Conservation (phyloP, 805 yeast species). For the Metschnikowia lochheadii region DNA sequence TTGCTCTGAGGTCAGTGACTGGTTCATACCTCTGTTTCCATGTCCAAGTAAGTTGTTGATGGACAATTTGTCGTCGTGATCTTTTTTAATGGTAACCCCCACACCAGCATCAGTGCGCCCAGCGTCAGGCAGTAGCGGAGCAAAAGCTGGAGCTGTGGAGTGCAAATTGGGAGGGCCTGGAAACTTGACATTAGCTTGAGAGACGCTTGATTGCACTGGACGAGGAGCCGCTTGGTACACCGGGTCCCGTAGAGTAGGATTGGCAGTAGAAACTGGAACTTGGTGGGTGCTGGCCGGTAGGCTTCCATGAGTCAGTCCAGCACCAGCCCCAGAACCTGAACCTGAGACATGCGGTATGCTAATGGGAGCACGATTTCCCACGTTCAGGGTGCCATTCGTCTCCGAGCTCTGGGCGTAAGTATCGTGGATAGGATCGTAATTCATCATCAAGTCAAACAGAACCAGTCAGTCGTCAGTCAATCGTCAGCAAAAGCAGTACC, state of each 20-base stretch:
- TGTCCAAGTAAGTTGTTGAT: background rate
- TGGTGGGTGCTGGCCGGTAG: background rate
- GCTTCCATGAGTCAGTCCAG: background rate
- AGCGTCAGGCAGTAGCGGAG: background rate
- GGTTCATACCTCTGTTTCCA: background rate
- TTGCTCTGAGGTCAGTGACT: background rate
- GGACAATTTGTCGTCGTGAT: background rate
- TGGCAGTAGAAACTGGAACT: background rate
- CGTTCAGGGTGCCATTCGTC: background rate
- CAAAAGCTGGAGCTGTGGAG: background rate
- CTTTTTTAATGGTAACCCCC: background rate
- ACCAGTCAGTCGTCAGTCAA: no score
- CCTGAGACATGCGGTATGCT: background rate
- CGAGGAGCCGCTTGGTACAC: background rate
- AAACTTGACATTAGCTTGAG: background rate
- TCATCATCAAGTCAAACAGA: conserved; percentile 21
- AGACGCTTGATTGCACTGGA: background rate
- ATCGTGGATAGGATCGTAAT: conserved; percentile 44
- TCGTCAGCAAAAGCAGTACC: no score
- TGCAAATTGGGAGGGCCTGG: background rate
- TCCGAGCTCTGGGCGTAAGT: conserved; percentile 19
- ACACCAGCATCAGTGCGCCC: background rate
- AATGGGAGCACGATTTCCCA: background rate
- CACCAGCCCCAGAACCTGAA: background rate
- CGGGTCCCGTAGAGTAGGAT: background rate